Evolutionary conservation across 495 filamentous ascomycete genomes (phyloP).

Genomic region (Penicillium canescens): DNA sequence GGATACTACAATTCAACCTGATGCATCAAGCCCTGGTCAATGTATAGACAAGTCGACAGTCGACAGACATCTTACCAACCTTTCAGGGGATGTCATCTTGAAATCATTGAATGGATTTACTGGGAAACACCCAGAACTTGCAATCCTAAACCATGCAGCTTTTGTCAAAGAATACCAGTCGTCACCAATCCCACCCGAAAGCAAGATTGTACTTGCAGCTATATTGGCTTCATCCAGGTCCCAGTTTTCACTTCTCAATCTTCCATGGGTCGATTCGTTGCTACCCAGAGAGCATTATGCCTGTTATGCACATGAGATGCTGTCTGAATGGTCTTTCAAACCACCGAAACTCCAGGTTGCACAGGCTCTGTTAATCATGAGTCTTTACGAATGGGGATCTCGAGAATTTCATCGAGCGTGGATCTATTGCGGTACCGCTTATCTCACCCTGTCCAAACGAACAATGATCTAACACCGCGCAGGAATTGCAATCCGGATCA

Average conservation of each 20-base stretch:
- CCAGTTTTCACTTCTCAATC: slow-evolving; percentile 1
- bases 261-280: slow-evolving; percentile 3
- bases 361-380: slow-evolving; percentile 21
- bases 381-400: slow-evolving; percentile 22
- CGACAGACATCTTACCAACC: slow-evolving; percentile 6
- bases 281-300: slow-evolving; percentile 14
- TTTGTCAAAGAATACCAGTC: slow-evolving; percentile 15
- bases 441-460: not conserved
- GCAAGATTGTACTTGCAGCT: slow-evolving; percentile 13
- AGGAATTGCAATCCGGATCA: slow-evolving; percentile 23
- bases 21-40: no score
- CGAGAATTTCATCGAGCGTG: slow-evolving; percentile 23
- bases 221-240: slow-evolving; percentile 9
- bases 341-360: slow-evolving; percentile 16
- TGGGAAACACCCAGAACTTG: slow-evolving; percentile 21
- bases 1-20: no score
- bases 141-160: slow-evolving; percentile 12
- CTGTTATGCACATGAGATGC: slow-evolving; percentile 13
- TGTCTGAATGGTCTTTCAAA: slow-evolving; percentile 13
- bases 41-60: not conserved
- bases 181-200: slow-evolving; percentile 1
- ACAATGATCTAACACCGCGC: not conserved
- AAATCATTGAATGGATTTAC: slow-evolving; percentile 20
- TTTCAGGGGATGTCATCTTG: slow-evolving; percentile 8
- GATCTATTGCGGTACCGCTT: slow-evolving; percentile 22